Evolutionary conservation across 2,329 filamentous ascomycete genomes (phyloP), one percentile per base, ranked within the genome.

Genomic region (Cladosporium sp.): DNA sequence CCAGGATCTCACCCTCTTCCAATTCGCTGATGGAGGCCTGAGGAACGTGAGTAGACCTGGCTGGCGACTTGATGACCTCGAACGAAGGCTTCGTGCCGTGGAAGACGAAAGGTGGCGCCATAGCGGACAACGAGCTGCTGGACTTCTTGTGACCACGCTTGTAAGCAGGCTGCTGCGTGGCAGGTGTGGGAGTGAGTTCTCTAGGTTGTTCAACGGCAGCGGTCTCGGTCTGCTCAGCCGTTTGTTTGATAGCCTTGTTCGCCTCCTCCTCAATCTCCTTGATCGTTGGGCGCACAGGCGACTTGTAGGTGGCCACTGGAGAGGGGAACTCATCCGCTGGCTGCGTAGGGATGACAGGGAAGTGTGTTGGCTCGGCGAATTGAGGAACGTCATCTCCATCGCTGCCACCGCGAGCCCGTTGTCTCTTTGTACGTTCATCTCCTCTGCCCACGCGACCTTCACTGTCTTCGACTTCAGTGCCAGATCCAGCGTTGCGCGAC

Each of bases 371-470:
- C 65, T 79, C 79, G 10, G 92, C 92, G 76, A 96, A 96, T 61
- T 87, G 83, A 26, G 91, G 89, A 28, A 94, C 88, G 59, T 90
- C 86, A 72, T 96, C 89, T 21, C 87, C 89, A 72, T 91, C 88
- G 62, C 85, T 86, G 47, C 85, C 86, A 21, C 83, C 86, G 55
- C 79, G 84, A 67, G 87, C 88, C 71, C 88, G 88, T 69, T 87
- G 88, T 75, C 93, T 88, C 83, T 97, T 97, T 74, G 88, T 82
- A 49, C 92, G 88, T 26, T 87, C 87, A 66, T 90, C 86, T 65
- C 82, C 83, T 68, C 91, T 87, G n/a, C 82, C 83, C 24, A 85
- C 78, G 30, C 88, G 86, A 18, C 88, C 88, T 68, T 89, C 84
- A 3, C 85, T 82, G 67, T 88, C 86, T 66, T 90, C 84, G 11